Conservation (phyloP, 1,284 basidiomycete genomes). For the Ustilago loliicola region DNA sequence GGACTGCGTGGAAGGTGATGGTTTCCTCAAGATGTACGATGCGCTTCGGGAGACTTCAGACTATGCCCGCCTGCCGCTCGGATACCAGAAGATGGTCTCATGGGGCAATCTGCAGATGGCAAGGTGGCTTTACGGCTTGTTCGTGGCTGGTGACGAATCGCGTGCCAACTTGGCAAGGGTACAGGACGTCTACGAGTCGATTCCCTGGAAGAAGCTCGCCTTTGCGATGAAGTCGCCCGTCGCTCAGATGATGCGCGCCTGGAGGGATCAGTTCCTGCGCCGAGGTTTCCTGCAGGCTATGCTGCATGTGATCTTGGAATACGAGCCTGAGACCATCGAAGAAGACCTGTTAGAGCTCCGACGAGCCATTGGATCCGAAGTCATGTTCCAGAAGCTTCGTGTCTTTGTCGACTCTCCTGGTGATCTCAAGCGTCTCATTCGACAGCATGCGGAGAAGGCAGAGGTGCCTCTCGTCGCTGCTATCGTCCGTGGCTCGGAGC, state of each 20-base stretch:
- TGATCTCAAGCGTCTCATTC: slow-evolving; percentile 66
- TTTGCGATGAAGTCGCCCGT: slow-evolving; percentile 64
- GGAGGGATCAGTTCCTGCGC: slow-evolving; percentile 60
- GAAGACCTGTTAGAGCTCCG: slow-evolving; percentile 60
- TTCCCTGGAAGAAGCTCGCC: slow-evolving; percentile 66
- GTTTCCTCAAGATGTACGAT: slow-evolving; percentile 64
- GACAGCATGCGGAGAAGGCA: slow-evolving; percentile 59
- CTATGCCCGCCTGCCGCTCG: slow-evolving; percentile 58
- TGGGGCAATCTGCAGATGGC: slow-evolving; percentile 66
- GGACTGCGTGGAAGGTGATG: slow-evolving; percentile 66
- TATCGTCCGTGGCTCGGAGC: slow-evolving; percentile 65
- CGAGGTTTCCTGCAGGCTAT: slow-evolving; percentile 59
- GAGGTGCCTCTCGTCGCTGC: slow-evolving; percentile 68
- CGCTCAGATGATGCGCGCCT: slow-evolving; percentile 56
- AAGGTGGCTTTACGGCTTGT: slow-evolving; percentile 64
- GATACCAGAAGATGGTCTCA: slow-evolving; percentile 65
- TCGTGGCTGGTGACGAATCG: slow-evolving; percentile 64
- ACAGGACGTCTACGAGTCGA: slow-evolving; percentile 56
- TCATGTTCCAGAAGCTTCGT: slow-evolving; percentile 66
- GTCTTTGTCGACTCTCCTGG: slow-evolving; percentile 62
- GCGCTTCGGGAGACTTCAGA: slow-evolving; percentile 54
- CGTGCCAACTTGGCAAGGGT: slow-evolving; percentile 61
- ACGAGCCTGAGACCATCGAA: slow-evolving; percentile 63
- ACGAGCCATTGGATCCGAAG: slow-evolving; percentile 55
- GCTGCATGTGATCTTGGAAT: slow-evolving; percentile 63